Evolutionary conservation across 345 rosid species (phyloP).

Genomic region (Gossypium thurberi): DNA sequence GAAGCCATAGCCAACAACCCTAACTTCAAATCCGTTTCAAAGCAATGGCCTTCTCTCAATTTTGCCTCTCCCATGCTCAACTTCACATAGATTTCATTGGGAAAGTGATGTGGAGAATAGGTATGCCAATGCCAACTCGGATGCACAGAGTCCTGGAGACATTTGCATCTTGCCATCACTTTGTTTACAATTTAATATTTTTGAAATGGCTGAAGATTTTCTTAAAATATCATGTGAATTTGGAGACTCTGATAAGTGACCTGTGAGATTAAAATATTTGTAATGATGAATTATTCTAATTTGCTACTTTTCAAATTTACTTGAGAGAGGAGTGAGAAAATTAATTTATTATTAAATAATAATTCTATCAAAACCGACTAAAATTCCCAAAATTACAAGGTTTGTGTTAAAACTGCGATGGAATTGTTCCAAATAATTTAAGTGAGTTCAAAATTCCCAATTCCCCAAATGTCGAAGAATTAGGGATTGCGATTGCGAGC

Average conservation of each 20-base stretch:
- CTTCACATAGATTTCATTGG: not conserved
- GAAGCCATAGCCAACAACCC: not conserved
- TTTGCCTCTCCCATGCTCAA: not conserved
- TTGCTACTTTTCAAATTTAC: too few relatives aligned
- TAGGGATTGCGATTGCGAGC: not conserved
- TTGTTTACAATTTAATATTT: not conserved
- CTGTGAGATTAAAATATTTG: too few relatives aligned
- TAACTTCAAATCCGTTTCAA: conserved; percentile 2
- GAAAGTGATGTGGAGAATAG: not conserved
- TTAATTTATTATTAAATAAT: too few relatives aligned
- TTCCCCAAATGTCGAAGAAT: not conserved
- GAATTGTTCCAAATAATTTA: not conserved
- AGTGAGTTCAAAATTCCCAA: not conserved
- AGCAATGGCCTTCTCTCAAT: not conserved
- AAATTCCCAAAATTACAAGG: not conserved
- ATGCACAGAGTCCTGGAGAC: not conserved
- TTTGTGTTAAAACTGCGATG: not conserved
- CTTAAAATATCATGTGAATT: not conserved
- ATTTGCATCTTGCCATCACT: not conserved
- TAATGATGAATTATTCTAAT: too few relatives aligned
- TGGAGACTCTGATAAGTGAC: not conserved
- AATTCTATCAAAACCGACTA: not conserved
- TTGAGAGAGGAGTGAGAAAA: too few relatives aligned
- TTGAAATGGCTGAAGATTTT: not conserved
- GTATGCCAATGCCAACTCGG: not conserved